Base-by-base conservation (phyloP, 2,329 filamentous ascomycete species). In the Cladosporium sp. region DNA sequence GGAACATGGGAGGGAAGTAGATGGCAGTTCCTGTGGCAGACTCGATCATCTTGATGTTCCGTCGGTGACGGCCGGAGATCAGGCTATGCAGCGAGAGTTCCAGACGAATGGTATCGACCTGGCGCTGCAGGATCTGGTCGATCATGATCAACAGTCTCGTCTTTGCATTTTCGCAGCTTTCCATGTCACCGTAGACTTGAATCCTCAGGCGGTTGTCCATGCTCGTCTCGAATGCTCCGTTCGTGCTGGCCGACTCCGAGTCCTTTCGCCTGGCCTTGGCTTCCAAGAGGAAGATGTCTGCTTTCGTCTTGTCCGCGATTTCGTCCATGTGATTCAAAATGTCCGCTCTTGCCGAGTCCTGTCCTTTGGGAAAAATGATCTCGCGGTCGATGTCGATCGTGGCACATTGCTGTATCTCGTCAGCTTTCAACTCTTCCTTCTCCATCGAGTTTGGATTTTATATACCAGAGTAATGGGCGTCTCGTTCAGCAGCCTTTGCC, bases 21-120 rank as follows among this genome's bases (percentile, higher is more conserved):
- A 99, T 97, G 57, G 93, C 92, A 7, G 93, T 97, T 62, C 91
- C 89, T 12, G 93, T 97, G 22, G 87, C 84, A 12, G 93, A 95
- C 71, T 99, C 93, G 64, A 99, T 96, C 62, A 93, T 76, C 75
- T 97, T 97, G 74, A 99, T 96, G 68, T 96, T 96, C 76, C 96
- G 95, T 60, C 93, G 83, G 60, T 91, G 92, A 43, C 93, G 88
- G 43, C 93, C 93, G 68, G 91, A 96, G 43, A 97, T 84, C 50
- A 96, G 79, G 52, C 90, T 93, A 68, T 99, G 93, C 66, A 96
- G 80, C 20, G 89, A 88, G 43, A 92, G 74, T 60, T 96, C 91
- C 53, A 96, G 78, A 64, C 88, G 87, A 63, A 90, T 83, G 42
- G 80, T 83, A 68, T 96, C 90, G 48, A 93, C 86, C 51, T 83